Base-by-base conservation (phyloP, 768 basidiomycete species). In the Macrocybe gigantea region DNA sequence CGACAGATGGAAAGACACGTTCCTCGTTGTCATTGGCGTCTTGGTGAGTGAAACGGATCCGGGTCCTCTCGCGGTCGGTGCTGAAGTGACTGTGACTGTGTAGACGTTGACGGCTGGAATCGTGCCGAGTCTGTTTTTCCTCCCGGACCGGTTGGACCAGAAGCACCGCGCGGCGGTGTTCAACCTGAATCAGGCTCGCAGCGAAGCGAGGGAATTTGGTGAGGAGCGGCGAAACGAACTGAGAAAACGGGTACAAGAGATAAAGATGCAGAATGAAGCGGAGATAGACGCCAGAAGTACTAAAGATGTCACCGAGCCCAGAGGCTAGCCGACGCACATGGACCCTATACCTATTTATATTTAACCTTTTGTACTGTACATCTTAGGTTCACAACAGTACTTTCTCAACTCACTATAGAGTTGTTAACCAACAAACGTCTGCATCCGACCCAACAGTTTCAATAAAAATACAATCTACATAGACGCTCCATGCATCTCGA, bases 161-260 rank as follows among this genome's bases (percentile, higher is more conserved):
- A 64, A 62, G 0, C 83, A 86, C 53, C 62, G 61, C 9, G 64
- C 66, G 2, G 86, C 85, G 0, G 76, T 72, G 1, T 63, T 65
- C 7, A 84, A 83, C 52, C 73, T 87, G 13, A 72, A 79, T 0
- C 71, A 77, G 49, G 85, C 82, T 4, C 72, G 80, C 12, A 59
- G 61, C 10, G 84, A 84, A 33, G 81, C 82, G 6, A 64, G 68
- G 38, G 71, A 79, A 52, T 60, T 74, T 36, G 83, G 85, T 0
- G 70, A 67, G 36, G 74, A 78, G 51, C 64, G 83, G 44, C 69
- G 82, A 41, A 64, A 62, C 38, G 73, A 72, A 48, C 72, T 86
- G 49, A 66, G 71, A 32, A 68, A 71, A 50, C 71, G 74, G 3
- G 80, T 79, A 11, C 63, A 57, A 48, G 72, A 74, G 45, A 64